A percentile compares a stretch with the other conserved stretches of the same genome.
Evolutionary conservation across 2,329 filamentous ascomycete species (phyloP).

Genomic region (Colletotrichum sp.): DNA sequence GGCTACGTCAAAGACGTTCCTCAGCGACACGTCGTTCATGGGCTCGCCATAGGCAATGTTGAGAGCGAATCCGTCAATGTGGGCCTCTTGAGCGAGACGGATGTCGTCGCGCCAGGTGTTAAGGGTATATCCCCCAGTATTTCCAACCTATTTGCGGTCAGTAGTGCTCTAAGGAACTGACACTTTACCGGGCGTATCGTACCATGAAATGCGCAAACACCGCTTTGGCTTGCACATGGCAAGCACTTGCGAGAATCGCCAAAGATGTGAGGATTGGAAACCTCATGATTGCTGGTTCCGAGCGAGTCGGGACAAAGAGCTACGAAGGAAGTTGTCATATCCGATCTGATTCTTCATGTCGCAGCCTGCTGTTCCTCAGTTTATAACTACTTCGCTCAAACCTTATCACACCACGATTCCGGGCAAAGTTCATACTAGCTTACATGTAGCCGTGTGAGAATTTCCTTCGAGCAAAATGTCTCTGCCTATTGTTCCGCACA

Average conservation of each 20-base stretch:
- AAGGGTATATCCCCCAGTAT: constrained; percentile 16
- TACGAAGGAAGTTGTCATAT: fast-evolving
- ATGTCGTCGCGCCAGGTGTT: constrained; percentile 31
- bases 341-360: not conserved
- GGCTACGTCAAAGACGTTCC: not conserved
- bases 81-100: constrained; percentile 1
- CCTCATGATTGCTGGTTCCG: not conserved
- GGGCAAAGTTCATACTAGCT: not conserved
- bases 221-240: not conserved
- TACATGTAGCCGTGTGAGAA: fast-evolving
- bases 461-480: not conserved
- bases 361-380: not conserved
- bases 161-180: not conserved
- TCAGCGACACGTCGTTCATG: constrained; percentile 9
- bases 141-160: not conserved
- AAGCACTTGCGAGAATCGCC: not conserved
- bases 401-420: fast-evolving
- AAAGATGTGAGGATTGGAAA: not conserved
- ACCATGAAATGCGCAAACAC: constrained; percentile 2
- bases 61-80: constrained; percentile 15
- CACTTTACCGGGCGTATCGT: fast-evolving
- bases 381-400: not conserved
- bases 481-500: not conserved
- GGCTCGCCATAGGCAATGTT: constrained; percentile 10
- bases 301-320: not conserved